phyloP scores from a whole-genome alignment of 345 rosid genomes.

The Eucalyptus sp. region DNA sequence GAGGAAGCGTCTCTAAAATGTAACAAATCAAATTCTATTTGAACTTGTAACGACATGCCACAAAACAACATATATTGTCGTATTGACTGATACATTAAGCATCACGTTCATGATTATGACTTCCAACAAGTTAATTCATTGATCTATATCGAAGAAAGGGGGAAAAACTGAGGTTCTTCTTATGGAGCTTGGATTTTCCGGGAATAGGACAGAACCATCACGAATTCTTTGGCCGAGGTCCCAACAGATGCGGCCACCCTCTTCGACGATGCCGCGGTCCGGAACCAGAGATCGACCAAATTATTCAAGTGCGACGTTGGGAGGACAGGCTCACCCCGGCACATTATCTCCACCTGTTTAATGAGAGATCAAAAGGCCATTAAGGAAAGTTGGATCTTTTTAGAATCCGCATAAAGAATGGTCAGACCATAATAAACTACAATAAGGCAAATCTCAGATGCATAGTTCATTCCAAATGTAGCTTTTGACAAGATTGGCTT shows the following conservation, averaged over 20 bases:
- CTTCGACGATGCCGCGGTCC: slow-evolving; percentile 27
- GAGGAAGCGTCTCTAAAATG: not conserved
- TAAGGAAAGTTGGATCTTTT: not conserved
- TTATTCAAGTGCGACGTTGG: slow-evolving; percentile 32
- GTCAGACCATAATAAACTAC: not conserved
- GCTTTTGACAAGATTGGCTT: not conserved
- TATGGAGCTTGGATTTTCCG: slow-evolving; percentile 26
- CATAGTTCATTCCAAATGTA: not conserved
- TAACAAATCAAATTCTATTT: not conserved
- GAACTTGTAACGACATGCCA: not conserved
- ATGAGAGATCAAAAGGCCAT: not conserved
- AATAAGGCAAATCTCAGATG: not conserved
- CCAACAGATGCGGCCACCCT: slow-evolving; percentile 41
- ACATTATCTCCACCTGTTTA: slow-evolving; percentile 52
- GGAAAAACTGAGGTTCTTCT: not conserved
- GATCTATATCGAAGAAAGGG: not conserved
- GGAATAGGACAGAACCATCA: slow-evolving; percentile 58
- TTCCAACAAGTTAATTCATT: not conserved
- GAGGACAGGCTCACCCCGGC: slow-evolving; percentile 42
- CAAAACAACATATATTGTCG: not conserved
- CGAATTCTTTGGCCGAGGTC: slow-evolving; percentile 63
- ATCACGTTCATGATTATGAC: not conserved
- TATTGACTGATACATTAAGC: not conserved
- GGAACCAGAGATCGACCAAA: slow-evolving; percentile 57
- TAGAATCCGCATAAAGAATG: not conserved